Base-by-base conservation (phyloP, 106 monocot species). In the Xerophyta viscosa region DNA sequence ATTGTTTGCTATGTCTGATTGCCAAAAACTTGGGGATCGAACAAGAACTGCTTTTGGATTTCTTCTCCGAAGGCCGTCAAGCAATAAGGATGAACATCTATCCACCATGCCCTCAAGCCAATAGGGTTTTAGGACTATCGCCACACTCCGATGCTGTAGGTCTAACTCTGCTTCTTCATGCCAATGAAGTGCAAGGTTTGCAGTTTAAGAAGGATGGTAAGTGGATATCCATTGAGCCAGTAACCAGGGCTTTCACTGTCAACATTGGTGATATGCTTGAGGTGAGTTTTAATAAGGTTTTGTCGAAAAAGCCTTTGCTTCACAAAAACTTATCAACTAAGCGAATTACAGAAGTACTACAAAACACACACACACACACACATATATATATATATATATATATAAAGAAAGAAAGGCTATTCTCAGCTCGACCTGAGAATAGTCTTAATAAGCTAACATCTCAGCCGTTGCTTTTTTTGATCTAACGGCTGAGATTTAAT, bases 61-160 rank as follows among this genome's bases (percentile, higher is more conserved):
- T 24, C 1, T 64, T 65, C 22, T 25, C 64, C 42, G 42, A 31
- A 3, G 60, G 48, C 9, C 23, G 23, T 3, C 82, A 77, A 46
- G 3, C 51, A 0, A 44, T 82, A 28, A 83, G 74, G 60, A 71
- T 83, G 4, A 83, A 74, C 22, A 70, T 74, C 44, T 83, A 83
- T 31, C 83, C 83, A 0, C 77, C 74, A 27, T 74, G 77, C 53
- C 54, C 46, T 0, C 48, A 63, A 24, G 31, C 78, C 0, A 42
- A 66, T n/a, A 66, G 64, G 52, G 78, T 78, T 23, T 13, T 78
- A 2, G 83, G 83, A 11, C 19, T 74, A 1, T 71, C 78, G 1
- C 70, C 78, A 21, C 83, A 83, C 54, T 56, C 74, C 1, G 78
- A 83, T 58, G 62, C 46, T 27, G 24, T 5, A 0, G 56, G 41